Evolutionary conservation across 2,329 filamentous ascomycete genomes (phyloP).

Genomic region (Colletotrichum paranaense): DNA sequence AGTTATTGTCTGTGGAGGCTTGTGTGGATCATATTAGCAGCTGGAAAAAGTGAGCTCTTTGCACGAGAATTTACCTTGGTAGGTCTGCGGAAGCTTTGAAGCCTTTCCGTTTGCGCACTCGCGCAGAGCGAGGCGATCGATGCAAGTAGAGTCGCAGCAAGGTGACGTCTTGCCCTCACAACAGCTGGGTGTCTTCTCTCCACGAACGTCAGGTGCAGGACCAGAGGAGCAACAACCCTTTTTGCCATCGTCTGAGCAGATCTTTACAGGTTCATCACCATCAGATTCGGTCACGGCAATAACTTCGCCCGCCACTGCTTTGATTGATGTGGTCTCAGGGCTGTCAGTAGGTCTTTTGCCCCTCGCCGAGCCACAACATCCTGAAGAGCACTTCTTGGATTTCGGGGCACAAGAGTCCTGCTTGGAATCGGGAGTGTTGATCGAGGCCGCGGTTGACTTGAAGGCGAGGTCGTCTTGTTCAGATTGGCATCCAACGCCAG

Average conservation of each 20-base stretch:
- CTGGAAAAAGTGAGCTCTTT: too few species aligned
- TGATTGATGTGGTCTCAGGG: neutral
- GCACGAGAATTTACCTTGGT: neutral
- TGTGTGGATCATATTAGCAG: neutral
- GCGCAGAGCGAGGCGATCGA: constrained; percentile 56
- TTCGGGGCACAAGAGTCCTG: neutral
- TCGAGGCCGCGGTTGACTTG: neutral
- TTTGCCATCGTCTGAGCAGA: neutral
- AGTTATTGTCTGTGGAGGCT: neutral
- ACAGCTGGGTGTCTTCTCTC: constrained; percentile 44
- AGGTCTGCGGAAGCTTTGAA: constrained; percentile 14
- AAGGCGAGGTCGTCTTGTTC: neutral
- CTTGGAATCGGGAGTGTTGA: neutral
- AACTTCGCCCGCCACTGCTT: neutral
- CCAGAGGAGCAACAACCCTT: constrained; percentile 16
- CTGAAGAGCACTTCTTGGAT: neutral
- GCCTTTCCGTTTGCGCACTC: constrained; percentile 46
- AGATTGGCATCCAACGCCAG: neutral
- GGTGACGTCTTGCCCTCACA: constrained; percentile 53
- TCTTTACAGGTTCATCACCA: neutral
- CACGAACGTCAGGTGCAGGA: neutral
- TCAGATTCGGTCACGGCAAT: neutral
- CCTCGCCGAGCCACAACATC: neutral
- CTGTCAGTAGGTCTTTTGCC: neutral
- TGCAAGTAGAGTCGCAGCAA: constrained; percentile 56